Base-by-base conservation (phyloP, 257 asterid species). In the Solanum sejunctum region DNA sequence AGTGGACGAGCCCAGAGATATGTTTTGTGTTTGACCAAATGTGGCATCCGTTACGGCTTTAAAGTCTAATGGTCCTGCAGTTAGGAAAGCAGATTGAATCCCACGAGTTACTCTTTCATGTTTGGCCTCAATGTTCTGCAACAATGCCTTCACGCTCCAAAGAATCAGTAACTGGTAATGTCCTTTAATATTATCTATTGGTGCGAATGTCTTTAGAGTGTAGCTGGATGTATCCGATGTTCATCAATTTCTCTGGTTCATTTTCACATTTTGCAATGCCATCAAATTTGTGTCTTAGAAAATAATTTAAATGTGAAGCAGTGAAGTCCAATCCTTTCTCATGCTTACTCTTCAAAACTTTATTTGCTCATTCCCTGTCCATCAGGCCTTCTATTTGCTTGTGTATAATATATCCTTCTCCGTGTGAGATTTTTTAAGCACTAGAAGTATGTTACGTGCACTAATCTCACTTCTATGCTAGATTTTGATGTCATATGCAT, bases 91-190 rank as follows among this genome's bases (percentile, higher is more conserved):
- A 77, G 45, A 77, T 52, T 47, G 61, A 77, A 75, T 23, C 28
- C 28, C 28, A 26, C 39, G 10, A 0, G 26, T 16, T 41, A 11
- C 36, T 85, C 56, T 87, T 70, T 79, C 80, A 78, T 87, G 20
- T 85, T 52, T 86, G 85, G 55, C 61, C 90, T 64, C 85, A 78
- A 5, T 89, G 90, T 84, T 47, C 66, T 21, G n/a, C 23, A 15
- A 51, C 51, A 69, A 36, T 36, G 1, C 49, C 78, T 15, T 77
- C 49, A 0, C 47, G 5, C 64, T 26, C 10, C 63, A 8, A 0
- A 51, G 52, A 77, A 77, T 0, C 82, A 51, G 17, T 15, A 77
- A 28, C 58, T 77, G 47, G 82, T 77, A 23, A 77, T 26, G 45
- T 26, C 82, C 57, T 73, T 47, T 21, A 15, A 23, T 47, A 73